Evolutionary conservation across 2,329 filamentous ascomycete species (phyloP), one percentile per base, ranked within the genome.

Genomic region (Mycogone perniciosa): DNA sequence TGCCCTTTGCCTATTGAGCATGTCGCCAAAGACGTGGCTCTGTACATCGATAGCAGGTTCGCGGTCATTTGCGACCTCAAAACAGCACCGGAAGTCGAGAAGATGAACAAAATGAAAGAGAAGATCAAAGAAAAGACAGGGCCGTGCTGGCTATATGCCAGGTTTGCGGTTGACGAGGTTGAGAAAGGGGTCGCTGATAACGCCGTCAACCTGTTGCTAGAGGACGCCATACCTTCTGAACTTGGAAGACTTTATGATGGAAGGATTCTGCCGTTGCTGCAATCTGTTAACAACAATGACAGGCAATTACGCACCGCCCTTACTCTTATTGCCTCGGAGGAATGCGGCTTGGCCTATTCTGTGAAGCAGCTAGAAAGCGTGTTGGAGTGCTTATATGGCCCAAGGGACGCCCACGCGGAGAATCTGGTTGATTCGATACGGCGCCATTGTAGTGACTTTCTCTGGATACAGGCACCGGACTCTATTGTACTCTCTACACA

Each of bases 181-280:
- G 44, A 53, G 7, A 44, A 27, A 7, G 29, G 5, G 7, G 10
- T 5, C 20, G 31, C 27, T 9, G 29, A 40, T 4, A 44, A 44
- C 4, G 13, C 20, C 6, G 2, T 44, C 4, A 27, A 45, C 38
- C 33, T 37, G 27, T 44, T 41, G n/a, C 31, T 20, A 3, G 41
- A 27, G 2, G 30, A 53, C 11, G 47, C 39, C n/a, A 56, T 51
- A 11, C 58, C 57, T 6, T 38, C 27, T 10, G 46, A 34, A 6
- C 43, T 60, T 8, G 42, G 44, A 6, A 26, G 31, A 5, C 50
- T 56, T 27, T 59, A 56, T 38, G 56, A 59, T 13, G 20, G 40
- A 20, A 51, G 54, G 9, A 48, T 60, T 11, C 43, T 59, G 2
- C 58, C 58, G 6, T 37, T 60, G 4, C 37, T 60, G 7, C 58